phyloP scores from a whole-genome alignment of 805 yeast species.

The Lipomyces spencermartinsiae region DNA sequence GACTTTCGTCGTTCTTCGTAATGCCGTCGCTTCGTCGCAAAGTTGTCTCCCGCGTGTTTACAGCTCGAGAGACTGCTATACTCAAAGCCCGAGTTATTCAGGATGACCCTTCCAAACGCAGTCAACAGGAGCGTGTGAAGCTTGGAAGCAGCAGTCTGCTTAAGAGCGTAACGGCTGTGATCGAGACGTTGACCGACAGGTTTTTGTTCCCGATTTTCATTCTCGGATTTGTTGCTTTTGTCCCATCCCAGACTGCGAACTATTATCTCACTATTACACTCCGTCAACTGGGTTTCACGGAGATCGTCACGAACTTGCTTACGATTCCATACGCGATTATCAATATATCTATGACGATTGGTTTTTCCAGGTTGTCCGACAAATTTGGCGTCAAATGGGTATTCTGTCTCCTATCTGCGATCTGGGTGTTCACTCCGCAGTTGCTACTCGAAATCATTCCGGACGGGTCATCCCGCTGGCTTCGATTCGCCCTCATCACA shows the following conservation, averaged over 20 bases:
- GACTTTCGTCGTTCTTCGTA: constrained; percentile 53
- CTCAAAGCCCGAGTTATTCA: constrained; percentile 63
- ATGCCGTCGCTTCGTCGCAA: constrained; percentile 30
- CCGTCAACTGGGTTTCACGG: constrained; percentile 56
- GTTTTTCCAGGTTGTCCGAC: constrained; percentile 36
- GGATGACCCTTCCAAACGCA: constrained; percentile 52
- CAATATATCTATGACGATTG: constrained; percentile 41
- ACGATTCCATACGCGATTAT: constrained; percentile 56
- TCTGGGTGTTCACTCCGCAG: constrained; percentile 35
- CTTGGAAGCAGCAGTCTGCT: constrained; percentile 58
- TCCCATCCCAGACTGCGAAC: constrained; percentile 32
- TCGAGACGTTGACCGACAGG: constrained; percentile 16
- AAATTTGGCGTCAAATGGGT: constrained; percentile 28
- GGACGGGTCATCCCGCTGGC: constrained; percentile 32
- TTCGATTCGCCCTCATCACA: constrained; percentile 28
- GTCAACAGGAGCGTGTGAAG: constrained; percentile 37
- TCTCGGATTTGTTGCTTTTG: constrained; percentile 35
- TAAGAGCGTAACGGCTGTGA: constrained; percentile 40
- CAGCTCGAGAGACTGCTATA: constrained; percentile 62
- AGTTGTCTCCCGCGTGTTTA: constrained; percentile 36
- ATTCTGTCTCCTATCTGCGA: constrained; percentile 32
- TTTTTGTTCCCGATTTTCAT: constrained; percentile 29
- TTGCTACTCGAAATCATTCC: constrained; percentile 40
- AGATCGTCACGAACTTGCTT: constrained; percentile 58
- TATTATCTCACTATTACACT: constrained; percentile 54